Base-by-base conservation (phyloP, 495 filamentous ascomycete genomes). In the Neurospora sp. region DNA sequence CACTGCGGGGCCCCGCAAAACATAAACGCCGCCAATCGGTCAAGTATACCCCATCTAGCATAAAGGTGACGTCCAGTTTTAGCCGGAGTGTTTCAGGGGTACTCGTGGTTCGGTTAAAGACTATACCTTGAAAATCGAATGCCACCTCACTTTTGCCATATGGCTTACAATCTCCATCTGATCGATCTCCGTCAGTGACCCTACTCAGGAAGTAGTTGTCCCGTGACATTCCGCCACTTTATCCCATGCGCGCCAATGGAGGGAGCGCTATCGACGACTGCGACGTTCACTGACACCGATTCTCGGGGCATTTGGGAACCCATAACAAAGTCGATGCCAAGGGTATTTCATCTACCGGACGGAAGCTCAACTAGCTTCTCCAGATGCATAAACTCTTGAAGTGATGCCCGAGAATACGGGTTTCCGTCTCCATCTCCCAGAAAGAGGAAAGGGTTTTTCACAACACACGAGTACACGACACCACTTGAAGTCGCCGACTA, bases 241-340 rank as follows among this genome's bases (percentile, higher is more conserved):
- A 54, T 23, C 23, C 23, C 48, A 73, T 73, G 72, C 74, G 74
- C 72, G 66, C 74, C 69, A 75, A 74, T 74, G 44, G 35, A 38
- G 70, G 46, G 70, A 62, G 41, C 8, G 7, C 35, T n/a, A 12
- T 41, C 8, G 40, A n/a, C 2, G 9, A 39, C 14, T 23, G 20
- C 37, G 18, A 44, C 27, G 16, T 54, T 71, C 9, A 35, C 37
- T 44, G 20, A 39, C 16, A 18, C 23, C 2, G 12, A 11, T 40
- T 31, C 54, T 39, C 37, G 48, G 16, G 46, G 48, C n/a, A 20
- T 11, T 41, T 4, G 35, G 39, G n/a, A 20, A 72, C 72, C 66
- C 70, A 70, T 74, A 72, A 46, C 42, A 76, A 42, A 74, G 27
- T 69, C 41, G 23, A 40, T 11, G 72, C 59, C 39, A 72, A 11